Evolutionary conservation across 495 filamentous ascomycete species (phyloP).

Genomic region (Xylaria intraflava): DNA sequence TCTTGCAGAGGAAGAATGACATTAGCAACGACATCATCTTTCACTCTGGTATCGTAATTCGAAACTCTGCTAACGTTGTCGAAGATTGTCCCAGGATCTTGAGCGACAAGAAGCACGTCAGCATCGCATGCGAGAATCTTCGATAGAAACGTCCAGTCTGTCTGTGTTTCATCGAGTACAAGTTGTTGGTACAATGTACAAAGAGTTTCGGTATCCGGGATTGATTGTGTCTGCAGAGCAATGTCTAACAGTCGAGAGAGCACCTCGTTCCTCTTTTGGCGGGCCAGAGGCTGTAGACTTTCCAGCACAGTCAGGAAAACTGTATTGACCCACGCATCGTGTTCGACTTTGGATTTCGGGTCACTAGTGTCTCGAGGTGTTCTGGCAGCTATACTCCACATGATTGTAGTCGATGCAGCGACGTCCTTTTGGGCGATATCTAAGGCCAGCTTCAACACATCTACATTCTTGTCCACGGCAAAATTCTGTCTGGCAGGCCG

Average conservation of each 20-base stretch:
- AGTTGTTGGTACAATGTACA: slow-evolving; percentile 35
- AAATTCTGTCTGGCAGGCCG: slow-evolving; percentile 57
- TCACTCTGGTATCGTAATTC: slow-evolving; percentile 12
- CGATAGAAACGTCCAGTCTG: slow-evolving; percentile 57
- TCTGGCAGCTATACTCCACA: slow-evolving; percentile 55
- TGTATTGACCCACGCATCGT: slow-evolving; percentile 59
- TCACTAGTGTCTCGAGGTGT: slow-evolving; percentile 50
- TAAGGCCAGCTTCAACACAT: slow-evolving; percentile 29
- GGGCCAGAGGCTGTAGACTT: slow-evolving; percentile 7
- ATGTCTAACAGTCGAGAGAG: slow-evolving; percentile 22
- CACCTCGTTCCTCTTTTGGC: slow-evolving; percentile 14
- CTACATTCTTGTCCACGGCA: slow-evolving; percentile 34
- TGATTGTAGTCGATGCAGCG: slow-evolving; percentile 33
- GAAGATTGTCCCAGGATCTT: slow-evolving; percentile 9
- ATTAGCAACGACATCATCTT: slow-evolving; percentile 23
- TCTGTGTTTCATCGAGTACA: slow-evolving; percentile 30
- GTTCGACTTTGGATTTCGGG: slow-evolving; percentile 46
- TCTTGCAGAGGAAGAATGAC: slow-evolving; percentile 54
- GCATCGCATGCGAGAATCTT: slow-evolving; percentile 58
- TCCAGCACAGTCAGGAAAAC: slow-evolving; percentile 48
- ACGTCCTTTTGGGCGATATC: slow-evolving; percentile 25
- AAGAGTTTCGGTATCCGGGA: slow-evolving; percentile 28
- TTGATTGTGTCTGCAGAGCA: slow-evolving; percentile 18
- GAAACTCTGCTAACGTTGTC: slow-evolving; percentile 16
- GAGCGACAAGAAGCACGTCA: slow-evolving; percentile 54